Percentiles rank a stretch among this genome's conserved stretches.
phyloP scores from a whole-genome alignment of 106 monocot species.

The Narthecium ossifragum region DNA sequence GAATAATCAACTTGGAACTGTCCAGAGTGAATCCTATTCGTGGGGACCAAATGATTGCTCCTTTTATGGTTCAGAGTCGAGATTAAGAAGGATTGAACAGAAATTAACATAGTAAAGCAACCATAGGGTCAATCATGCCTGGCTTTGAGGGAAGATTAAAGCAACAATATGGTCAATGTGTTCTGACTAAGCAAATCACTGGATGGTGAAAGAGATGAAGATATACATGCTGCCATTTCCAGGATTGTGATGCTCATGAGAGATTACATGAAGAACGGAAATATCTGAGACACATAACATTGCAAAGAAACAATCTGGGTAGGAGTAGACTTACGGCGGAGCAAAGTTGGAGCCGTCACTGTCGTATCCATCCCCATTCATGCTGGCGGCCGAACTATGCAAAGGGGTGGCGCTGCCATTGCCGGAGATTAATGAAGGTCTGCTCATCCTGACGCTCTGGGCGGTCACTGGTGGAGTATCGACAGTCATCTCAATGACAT shows the following conservation, averaged over 20 bases:
- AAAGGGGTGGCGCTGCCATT: constrained; percentile 59
- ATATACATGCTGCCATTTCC: too few species aligned
- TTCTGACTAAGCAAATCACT: not conserved
- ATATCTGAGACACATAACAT: not conserved
- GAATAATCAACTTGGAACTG: not conserved
- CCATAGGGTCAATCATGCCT: too few species aligned
- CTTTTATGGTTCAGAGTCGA: too few species aligned
- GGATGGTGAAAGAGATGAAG: not conserved
- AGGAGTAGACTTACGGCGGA: constrained; percentile 61
- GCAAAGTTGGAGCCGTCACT: constrained; percentile 78
- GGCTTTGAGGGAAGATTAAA: too few species aligned
- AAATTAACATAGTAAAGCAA: too few species aligned
- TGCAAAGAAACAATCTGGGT: not conserved
- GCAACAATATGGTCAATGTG: not conserved
- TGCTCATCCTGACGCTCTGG: constrained; percentile 31
- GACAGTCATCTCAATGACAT: constrained; percentile 36
- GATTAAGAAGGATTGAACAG: too few species aligned
- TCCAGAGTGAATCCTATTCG: too few species aligned
- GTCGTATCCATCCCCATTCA: constrained; percentile 77
- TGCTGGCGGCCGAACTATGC: constrained; percentile 25
- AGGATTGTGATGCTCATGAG: not conserved
- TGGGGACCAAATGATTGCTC: too few species aligned
- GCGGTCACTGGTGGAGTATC: constrained; percentile 23
- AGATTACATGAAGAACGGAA: not conserved
- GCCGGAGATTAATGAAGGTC: constrained; percentile 41